These are phyloP conservation scores for Adenanthera pavonina DNA, from an alignment of 306 rosid genomes.

Conservation along the genomic window DNA sequence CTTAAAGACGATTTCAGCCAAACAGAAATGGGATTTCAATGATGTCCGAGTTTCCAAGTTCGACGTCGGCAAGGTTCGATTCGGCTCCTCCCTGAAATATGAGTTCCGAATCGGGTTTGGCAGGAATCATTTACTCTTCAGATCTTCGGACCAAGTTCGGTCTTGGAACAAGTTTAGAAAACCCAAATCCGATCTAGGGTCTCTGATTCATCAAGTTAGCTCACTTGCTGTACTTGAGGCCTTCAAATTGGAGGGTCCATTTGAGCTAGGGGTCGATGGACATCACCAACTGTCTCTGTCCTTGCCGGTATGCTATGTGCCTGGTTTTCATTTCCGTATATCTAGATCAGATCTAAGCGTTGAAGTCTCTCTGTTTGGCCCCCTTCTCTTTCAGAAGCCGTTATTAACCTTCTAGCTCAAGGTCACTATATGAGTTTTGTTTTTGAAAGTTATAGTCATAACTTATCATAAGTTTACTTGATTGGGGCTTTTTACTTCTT, in stretches of 20 bases:
- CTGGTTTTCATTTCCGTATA: not conserved
- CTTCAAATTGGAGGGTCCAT: conserved; percentile 76
- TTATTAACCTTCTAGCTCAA: not conserved
- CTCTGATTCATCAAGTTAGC: conserved; percentile 49
- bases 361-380: not conserved
- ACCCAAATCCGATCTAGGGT: conserved; percentile 54
- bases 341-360: not conserved
- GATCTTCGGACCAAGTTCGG: conserved; percentile 61
- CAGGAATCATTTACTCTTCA: conserved; percentile 49
- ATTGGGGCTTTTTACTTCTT: not conserved
- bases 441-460: not conserved
- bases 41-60: conserved; percentile 54
- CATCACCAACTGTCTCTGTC: conserved; percentile 53
- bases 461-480: not conserved
- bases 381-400: not conserved
- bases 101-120: conserved; percentile 69
- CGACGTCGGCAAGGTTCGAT: conserved; percentile 63
- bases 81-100: conserved; percentile 53
- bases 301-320: conserved; percentile 60
- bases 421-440: not conserved
- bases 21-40: conserved; percentile 64
- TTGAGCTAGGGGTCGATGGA: conserved; percentile 60
- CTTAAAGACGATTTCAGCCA: conserved; percentile 65
- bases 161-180: conserved; percentile 65
- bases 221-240: conserved; percentile 61